Percentiles rank a stretch among this genome's conserved stretches.
Evolutionary conservation across 2,329 filamentous ascomycete genomes (phyloP).

Genomic region (Cercospora sesami): DNA sequence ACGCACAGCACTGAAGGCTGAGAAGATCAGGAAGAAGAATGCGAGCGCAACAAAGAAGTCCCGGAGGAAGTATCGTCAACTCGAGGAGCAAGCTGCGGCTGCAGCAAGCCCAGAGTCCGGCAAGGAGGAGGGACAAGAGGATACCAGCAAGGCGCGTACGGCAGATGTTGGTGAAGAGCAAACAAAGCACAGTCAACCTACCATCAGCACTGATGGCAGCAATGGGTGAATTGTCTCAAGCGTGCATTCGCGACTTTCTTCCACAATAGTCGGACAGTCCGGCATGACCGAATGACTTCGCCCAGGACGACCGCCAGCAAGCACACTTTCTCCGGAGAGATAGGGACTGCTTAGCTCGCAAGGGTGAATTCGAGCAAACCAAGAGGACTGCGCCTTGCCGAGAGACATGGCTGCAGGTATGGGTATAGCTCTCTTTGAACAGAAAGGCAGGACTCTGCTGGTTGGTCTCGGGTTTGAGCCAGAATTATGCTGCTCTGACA

Average conservation of each 20-base stretch:
- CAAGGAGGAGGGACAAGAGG: background rate
- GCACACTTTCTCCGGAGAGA: background rate
- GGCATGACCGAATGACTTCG: background rate
- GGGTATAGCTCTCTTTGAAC: background rate
- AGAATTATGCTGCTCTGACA: background rate
- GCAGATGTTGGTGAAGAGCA: background rate
- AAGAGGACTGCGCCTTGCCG: background rate
- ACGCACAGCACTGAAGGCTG: conserved; percentile 64
- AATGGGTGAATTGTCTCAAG: background rate
- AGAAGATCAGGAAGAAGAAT: conserved; percentile 65
- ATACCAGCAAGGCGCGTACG: background rate
- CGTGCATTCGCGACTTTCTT: background rate
- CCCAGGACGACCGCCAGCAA: background rate
- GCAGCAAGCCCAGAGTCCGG: conserved; percentile 9
- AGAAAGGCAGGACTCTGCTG: background rate
- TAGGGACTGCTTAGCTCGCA: background rate
- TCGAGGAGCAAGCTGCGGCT: conserved; percentile 53
- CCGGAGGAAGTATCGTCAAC: conserved; percentile 70
- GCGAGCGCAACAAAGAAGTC: conserved; percentile 80
- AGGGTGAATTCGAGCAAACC: background rate
- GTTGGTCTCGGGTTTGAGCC: background rate
- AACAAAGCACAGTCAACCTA: background rate
- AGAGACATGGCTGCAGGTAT: background rate
- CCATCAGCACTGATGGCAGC: background rate
- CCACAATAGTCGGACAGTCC: background rate